Conservation (phyloP, 257 asterid genomes). For the Solanum chaucha region DNA sequence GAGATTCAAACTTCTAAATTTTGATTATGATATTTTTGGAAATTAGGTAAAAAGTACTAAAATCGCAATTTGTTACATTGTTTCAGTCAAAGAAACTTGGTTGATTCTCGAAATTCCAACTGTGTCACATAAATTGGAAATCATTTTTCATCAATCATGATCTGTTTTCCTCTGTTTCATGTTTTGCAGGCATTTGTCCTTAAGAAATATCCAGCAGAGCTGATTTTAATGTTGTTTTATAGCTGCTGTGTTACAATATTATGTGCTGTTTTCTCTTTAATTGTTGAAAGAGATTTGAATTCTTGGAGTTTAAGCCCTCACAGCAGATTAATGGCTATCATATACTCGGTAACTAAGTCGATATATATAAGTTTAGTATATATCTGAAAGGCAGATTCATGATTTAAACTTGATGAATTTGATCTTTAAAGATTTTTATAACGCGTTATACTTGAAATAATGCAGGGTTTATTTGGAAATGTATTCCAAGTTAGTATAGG, state of each 20-base stretch:
- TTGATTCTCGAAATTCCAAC: neutral
- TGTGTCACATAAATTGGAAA: neutral
- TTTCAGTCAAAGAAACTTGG: neutral
- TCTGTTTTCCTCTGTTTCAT: neutral
- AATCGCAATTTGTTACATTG: too few species aligned
- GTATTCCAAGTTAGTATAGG: conserved; percentile 42
- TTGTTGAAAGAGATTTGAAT: conserved; percentile 23
- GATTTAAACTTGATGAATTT: neutral
- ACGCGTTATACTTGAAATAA: neutral
- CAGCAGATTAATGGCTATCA: conserved; percentile 36
- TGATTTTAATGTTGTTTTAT: conserved; percentile 53
- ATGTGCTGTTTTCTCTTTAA: conserved; percentile 34
- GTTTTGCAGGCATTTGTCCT: conserved; percentile 46
- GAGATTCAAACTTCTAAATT: neutral
- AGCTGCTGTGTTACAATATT: conserved; percentile 42
- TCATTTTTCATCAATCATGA: neutral
- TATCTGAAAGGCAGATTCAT: neutral
- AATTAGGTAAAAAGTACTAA: too few species aligned
- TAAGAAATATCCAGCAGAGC: conserved; percentile 46
- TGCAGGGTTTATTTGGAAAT: conserved; percentile 52
- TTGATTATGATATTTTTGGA: neutral
- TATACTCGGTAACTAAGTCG: conserved; percentile 41
- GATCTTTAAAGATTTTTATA: neutral
- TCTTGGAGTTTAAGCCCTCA: conserved; percentile 43
- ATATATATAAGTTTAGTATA: neutral